Percentiles rank a stretch among this genome's conserved stretches.
These are phyloP conservation scores for Aegilops bicornis DNA, from an alignment of 176 grass and related monocot genomes.

Conservation along the genomic window DNA sequence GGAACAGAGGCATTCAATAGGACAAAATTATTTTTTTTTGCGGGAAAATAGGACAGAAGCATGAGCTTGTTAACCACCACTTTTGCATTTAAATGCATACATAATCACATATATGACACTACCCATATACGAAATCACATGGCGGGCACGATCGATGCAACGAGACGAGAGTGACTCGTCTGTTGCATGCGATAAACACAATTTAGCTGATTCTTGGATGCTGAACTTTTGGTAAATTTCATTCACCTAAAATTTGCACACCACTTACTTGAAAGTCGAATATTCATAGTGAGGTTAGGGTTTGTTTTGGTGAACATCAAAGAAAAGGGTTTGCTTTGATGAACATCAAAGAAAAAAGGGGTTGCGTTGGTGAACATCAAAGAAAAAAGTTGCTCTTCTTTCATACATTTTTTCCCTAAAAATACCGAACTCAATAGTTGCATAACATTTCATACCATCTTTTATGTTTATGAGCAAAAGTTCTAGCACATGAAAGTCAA, in stretches of 20 bases:
- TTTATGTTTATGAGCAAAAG: no score
- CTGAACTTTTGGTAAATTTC: background rate
- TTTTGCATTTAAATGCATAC: background rate
- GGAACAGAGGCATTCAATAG: background rate
- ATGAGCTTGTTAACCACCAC: background rate
- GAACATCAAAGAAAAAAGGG: no score
- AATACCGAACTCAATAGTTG: no score
- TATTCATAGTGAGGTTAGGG: background rate
- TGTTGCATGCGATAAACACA: background rate
- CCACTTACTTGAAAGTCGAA: background rate
- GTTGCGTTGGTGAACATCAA: no score
- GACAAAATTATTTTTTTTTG: background rate
- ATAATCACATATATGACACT: background rate
- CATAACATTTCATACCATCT: no score
- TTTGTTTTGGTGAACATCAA: no score
- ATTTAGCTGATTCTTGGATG: background rate
- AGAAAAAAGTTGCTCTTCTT: no score
- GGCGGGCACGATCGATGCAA: background rate
- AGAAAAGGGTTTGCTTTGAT: no score
- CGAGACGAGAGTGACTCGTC: background rate
- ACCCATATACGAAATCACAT: background rate
- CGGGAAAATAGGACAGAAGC: background rate
- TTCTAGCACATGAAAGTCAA: no score
- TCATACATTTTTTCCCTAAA: no score
- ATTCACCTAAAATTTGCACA: background rate